phyloP scores from a whole-genome alignment of 1,284 basidiomycete species.

The Ganoderma multipileum region DNA sequence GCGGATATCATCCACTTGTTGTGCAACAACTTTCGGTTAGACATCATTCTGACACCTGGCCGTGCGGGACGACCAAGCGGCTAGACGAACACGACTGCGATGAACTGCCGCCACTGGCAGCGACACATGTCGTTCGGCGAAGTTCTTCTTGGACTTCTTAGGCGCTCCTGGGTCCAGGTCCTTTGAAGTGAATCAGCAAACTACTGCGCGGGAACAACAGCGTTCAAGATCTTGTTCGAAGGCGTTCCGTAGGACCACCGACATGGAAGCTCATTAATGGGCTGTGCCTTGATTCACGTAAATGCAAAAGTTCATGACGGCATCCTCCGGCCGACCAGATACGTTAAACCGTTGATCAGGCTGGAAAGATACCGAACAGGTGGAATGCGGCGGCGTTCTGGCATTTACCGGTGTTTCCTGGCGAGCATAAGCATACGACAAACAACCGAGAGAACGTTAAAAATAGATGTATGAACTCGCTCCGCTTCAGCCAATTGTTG shows the following conservation, averaged over 20 bases:
- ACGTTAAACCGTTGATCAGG: not conserved
- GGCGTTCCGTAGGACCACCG: not conserved
- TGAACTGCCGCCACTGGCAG: not conserved
- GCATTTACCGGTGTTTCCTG: not conserved
- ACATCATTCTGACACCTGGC: too few relatives aligned
- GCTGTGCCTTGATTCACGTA: slow-evolving; percentile 1
- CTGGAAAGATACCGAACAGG: not conserved
- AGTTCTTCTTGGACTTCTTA: not conserved
- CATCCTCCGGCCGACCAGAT: not conserved
- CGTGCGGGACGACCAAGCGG: not conserved
- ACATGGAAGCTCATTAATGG: not conserved
- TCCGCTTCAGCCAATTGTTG: too few relatives aligned
- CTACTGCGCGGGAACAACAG: not conserved
- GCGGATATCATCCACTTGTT: not conserved
- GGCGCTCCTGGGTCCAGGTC: not conserved
- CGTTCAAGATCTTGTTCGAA: not conserved
- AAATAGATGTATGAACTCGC: too few relatives aligned
- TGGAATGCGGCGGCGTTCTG: not conserved
- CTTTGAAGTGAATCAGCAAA: not conserved
- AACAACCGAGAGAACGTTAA: too few relatives aligned
- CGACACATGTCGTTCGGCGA: not conserved
- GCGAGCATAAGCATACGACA: too few relatives aligned
- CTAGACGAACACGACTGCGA: not conserved
- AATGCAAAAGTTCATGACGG: not conserved
- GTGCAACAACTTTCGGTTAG: not conserved